phyloP scores from a whole-genome alignment of 176 grass and related monocot genomes.

The Eragrostis curvula region DNA sequence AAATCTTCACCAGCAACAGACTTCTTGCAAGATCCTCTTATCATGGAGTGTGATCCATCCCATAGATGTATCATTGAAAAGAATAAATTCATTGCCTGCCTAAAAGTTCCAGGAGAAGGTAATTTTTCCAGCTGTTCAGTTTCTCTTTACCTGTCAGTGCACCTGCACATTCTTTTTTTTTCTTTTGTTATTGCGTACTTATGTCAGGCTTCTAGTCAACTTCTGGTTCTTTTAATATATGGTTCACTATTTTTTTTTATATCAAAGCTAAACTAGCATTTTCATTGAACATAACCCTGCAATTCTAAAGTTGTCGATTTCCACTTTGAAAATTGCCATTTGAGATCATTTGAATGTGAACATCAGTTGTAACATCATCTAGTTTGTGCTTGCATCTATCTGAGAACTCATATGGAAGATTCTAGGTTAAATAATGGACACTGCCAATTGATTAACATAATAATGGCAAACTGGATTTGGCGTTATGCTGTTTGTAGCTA shows the following conservation, averaged over 20 bases:
- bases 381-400: background rate
- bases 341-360: background rate
- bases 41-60: slow-evolving; percentile 73
- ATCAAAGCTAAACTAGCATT: background rate
- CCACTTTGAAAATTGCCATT: slow-evolving; percentile 2
- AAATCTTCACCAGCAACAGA: slow-evolving; percentile 20
- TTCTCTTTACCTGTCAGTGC: slow-evolving; percentile 22
- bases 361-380: background rate
- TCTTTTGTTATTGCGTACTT: background rate
- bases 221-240: background rate
- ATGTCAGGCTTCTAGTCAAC: background rate
- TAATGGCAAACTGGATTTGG: background rate
- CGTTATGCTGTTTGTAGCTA: background rate
- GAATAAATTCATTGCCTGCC: slow-evolving; percentile 74
- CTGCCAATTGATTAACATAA: background rate
- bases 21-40: slow-evolving; percentile 48
- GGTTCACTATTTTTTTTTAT: background rate
- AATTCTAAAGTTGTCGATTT: slow-evolving; percentile 11
- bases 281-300: background rate
- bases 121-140: slow-evolving; percentile 12
- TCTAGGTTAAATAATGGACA: background rate
- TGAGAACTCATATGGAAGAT: background rate
- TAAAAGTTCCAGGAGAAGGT: slow-evolving; percentile 94
- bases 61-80: slow-evolving; percentile 75
- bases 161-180: background rate